Evolutionary conservation across 2,329 filamentous ascomycete genomes (phyloP), one percentile per base, ranked within the genome.

Genomic region (Beauveria scarabaeidicola): DNA sequence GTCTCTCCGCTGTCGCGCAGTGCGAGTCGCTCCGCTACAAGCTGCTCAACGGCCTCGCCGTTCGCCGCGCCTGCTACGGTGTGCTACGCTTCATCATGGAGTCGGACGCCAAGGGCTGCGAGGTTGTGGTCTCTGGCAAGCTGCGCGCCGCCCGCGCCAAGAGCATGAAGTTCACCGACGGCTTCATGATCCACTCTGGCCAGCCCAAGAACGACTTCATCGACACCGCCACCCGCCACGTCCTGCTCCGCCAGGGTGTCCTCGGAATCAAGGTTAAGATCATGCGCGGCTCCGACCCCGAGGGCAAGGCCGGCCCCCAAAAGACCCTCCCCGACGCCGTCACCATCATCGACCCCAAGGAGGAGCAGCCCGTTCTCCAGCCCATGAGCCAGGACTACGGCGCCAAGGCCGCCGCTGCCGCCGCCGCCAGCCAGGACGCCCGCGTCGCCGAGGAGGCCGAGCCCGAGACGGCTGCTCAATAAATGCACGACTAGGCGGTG

Each of bases 261-360:
- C 85, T 99, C 69, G 94, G 94, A 83, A 99, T 99, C 84, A 99
- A 99, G 88, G 94, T 99, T 81, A 99, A 99, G 92, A 99, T 99
- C 83, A 99, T 99, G 94, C 92, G 95, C 78, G 94, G 94, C 76
- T 94, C 91, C 71, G 94, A 99, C 84, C 94, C 94, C 77, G 91
- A 97, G 82, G 94, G 94, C 87, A 99, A 99, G 88, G 87, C 91
- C 73, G 91, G 94, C 70, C 92, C 93, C 72, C 90, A 92, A 81
- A 97, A 97, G 87, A 87, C 91, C 69, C 90, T 99, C 67, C 94
- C 94, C 70, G 94, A 99, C 79, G 91, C 91, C 77, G 94, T 99
- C 78, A 97, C 93, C 78, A 94, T 99, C 81, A 96, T 97, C 80
- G 94, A 99, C 85, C 95, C 94, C 81, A 99, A 99, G 90, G 94